A percentile compares a stretch with the other conserved stretches of the same genome.
phyloP scores from a whole-genome alignment of 208 protist species.

The Trypanosomatidae sp. region DNA sequence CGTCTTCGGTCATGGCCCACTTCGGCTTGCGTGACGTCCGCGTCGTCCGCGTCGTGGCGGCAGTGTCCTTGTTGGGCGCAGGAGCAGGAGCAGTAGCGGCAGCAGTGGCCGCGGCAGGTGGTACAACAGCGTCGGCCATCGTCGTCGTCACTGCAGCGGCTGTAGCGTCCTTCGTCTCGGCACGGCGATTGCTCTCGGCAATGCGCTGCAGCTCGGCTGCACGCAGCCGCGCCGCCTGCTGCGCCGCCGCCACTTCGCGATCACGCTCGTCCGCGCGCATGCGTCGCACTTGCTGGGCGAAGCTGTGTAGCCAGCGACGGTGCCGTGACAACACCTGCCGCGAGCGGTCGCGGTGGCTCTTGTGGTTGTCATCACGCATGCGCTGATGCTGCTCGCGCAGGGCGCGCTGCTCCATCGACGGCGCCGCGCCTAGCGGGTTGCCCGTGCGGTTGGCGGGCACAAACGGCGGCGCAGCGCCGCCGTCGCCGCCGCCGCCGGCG shows the following conservation, averaged over 20 bases:
- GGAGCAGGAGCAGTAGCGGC: background rate
- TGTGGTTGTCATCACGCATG: slow-evolving; percentile 34
- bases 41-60: slow-evolving; percentile 9
- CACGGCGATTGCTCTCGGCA: background rate
- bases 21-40: slow-evolving; percentile 49
- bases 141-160: too few species aligned
- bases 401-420: slow-evolving; percentile 37
- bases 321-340: slow-evolving; percentile 49
- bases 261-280: slow-evolving; percentile 68
- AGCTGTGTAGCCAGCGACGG: slow-evolving; percentile 72
- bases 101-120: too few species aligned
- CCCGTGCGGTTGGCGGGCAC: slow-evolving; percentile 39
- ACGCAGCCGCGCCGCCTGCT: slow-evolving; percentile 21
- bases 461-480: slow-evolving; percentile 13
- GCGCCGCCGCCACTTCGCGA: slow-evolving; percentile 47
- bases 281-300: slow-evolving; percentile 60
- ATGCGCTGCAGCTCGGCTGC: slow-evolving; percentile 12
- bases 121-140: background rate
- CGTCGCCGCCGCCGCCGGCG: slow-evolving; percentile 1
- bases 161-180: background rate
- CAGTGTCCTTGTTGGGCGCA: slow-evolving; percentile 19
- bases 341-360: slow-evolving; percentile 21
- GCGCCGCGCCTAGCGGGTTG: slow-evolving; percentile 38
- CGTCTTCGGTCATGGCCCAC: slow-evolving; percentile 87
- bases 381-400: slow-evolving; percentile 24